A percentile compares a stretch with the other conserved stretches of the same genome.
Conservation (phyloP, 768 basidiomycete species). For the Russula lepida region DNA sequence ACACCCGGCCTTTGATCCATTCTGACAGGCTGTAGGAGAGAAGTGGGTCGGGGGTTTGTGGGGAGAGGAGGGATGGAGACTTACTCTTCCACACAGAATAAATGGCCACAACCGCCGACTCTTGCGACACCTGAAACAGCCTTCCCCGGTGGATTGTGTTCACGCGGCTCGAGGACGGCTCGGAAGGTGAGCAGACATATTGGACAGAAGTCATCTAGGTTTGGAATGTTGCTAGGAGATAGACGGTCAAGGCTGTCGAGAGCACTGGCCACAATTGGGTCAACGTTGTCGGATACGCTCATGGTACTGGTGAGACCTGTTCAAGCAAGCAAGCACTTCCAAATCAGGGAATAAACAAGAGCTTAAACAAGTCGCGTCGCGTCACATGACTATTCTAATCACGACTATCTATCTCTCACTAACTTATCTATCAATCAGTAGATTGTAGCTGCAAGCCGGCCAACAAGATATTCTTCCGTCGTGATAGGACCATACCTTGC, state of each 20-base stretch:
- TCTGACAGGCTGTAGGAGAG: slow-evolving; percentile 41
- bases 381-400: slow-evolving; percentile 15
- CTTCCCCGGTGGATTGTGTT: slow-evolving; percentile 19
- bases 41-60: background rate
- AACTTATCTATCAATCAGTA: too few relatives aligned
- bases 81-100: slow-evolving; percentile 62
- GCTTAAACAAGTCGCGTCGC: slow-evolving; percentile 20
- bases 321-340: background rate
- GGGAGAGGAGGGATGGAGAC: slow-evolving; percentile 21
- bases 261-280: slow-evolving; percentile 6
- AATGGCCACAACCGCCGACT: slow-evolving; percentile 50
- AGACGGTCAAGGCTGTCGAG: slow-evolving; percentile 9
- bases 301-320: background rate
- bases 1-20: slow-evolving; percentile 54
- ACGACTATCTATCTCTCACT: slow-evolving; percentile 32
- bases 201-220: slow-evolving; percentile 48
- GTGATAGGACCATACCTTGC: slow-evolving; percentile 64
- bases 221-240: slow-evolving; percentile 10
- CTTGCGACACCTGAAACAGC: slow-evolving; percentile 43
- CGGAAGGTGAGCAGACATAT: slow-evolving; percentile 55
- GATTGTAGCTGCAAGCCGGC: slow-evolving; percentile 48
- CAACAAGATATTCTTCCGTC: slow-evolving; percentile 70
- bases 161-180: slow-evolving; percentile 30
- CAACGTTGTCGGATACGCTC: background rate
- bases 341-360: slow-evolving; percentile 14